Evolutionary conservation across 2,329 filamentous ascomycete species (phyloP).

Genomic region (Ambrosiella cleistominuta): DNA sequence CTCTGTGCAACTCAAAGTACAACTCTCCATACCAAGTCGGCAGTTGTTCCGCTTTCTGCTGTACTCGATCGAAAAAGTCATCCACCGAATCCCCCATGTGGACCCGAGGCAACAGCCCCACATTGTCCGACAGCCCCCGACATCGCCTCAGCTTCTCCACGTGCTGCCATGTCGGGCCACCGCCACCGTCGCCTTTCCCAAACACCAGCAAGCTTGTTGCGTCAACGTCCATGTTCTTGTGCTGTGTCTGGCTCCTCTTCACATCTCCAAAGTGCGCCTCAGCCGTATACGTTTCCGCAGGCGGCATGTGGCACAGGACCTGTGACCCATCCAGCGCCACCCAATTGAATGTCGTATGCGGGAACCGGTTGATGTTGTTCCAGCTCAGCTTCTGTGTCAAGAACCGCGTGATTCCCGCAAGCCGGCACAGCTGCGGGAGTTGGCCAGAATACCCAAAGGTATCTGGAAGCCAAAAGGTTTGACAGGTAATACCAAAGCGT

Average conservation of each 20-base stretch:
- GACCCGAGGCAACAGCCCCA: slow-evolving; percentile 67
- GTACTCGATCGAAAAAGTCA: slow-evolving; percentile 76
- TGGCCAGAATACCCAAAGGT: slow-evolving; percentile 96
- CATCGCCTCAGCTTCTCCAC: slow-evolving; percentile 87
- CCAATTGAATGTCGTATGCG: slow-evolving; percentile 98
- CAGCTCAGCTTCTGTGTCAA: slow-evolving; percentile 97
- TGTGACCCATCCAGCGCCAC: slow-evolving; percentile 89
- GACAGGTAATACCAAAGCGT: slow-evolving; percentile 72
- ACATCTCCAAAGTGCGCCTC: slow-evolving; percentile 91
- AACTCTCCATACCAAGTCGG: slow-evolving; percentile 97
- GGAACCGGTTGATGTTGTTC: slow-evolving; percentile 99
- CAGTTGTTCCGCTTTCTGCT: slow-evolving; percentile 61
- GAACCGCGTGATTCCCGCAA: slow-evolving; percentile 93
- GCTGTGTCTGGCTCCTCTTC: slow-evolving; percentile 70
- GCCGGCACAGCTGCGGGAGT: slow-evolving; percentile 77
- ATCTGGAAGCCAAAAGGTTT: slow-evolving; percentile 94
- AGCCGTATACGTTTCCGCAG: slow-evolving; percentile 86
- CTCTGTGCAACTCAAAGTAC: slow-evolving; percentile 93
- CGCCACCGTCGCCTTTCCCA: slow-evolving; percentile 90
- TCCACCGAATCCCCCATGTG: slow-evolving; percentile 83
- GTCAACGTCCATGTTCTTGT: slow-evolving; percentile 93
- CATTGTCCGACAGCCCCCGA: slow-evolving; percentile 76
- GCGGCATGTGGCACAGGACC: slow-evolving; percentile 94
- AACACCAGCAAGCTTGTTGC: slow-evolving; percentile 81
- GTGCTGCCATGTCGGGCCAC: slow-evolving; percentile 84